Base-by-base conservation (phyloP, 331 rosid genomes). In the Quercus tomentella region DNA sequence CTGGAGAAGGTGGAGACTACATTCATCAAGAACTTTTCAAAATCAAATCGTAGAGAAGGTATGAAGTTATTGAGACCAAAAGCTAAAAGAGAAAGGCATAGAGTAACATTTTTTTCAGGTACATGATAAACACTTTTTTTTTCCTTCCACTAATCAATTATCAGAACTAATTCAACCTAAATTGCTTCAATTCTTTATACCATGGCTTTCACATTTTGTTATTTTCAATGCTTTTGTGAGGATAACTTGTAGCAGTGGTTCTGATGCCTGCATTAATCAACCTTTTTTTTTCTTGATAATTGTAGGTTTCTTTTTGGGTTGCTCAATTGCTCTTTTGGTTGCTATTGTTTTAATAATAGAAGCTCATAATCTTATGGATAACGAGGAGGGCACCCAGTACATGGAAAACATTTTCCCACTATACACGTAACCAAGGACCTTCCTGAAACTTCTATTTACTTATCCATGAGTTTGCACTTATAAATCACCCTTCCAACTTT, bases 391-490 rank as follows among this genome's bases (percentile, higher is more conserved):
- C 3, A 80, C 81, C 81, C 78, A 86, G 76, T 90, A 88, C 80
- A 77, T 92, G 83, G 86, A 84, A 87, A 85, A 84, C 78, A 84
- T 90, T 82, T 92, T 92, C 74, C 97, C 94, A n/a, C 77, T 88
- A 20, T 92, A 85, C 89, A 85, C 91, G 97, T 87, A 37, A 85
- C 57, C 21, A 10, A n/a, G 20, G 23, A 25, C 68, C 17, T 12
- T 62, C 78, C 49, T 54, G 21, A 51, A 21, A 54, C 3, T 12
- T 22, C 8, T 20, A 10, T 41, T 25, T 69, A n/a, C 77, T 23
- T 6, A 31, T 35, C 10, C 35, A 12, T 30, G 5, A 15, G 23
- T 68, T 25, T 35, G 41, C 2, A 30, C 33, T 25, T 72, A 16
- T 8, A 30, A 67, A 67, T 25, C 23, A 20, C 16, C 9, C 37